phyloP scores from a whole-genome alignment of 169 alveolate species.

The Plasmodium cynomolgi region DNA sequence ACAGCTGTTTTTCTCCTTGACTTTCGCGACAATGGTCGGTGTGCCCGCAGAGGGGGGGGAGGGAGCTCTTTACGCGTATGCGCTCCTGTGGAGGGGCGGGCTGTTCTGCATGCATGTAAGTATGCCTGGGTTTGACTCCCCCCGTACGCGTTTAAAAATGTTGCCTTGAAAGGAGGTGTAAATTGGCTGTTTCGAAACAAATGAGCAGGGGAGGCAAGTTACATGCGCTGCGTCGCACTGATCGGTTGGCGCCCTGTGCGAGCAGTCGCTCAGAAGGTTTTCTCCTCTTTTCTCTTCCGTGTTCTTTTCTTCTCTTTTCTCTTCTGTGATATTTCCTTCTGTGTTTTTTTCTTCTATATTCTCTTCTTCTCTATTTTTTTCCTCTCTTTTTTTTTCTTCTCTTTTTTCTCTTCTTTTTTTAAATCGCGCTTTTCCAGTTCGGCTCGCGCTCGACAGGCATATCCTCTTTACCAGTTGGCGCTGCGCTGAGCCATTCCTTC shows the following conservation, averaged over 20 bases:
- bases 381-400: background rate
- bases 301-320: background rate
- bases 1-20: background rate
- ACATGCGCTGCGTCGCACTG: background rate
- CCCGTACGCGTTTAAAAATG: background rate
- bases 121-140: background rate
- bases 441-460: background rate
- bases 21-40: background rate
- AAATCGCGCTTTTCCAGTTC: background rate
- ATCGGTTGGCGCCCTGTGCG: background rate
- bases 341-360: no score
- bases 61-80: background rate
- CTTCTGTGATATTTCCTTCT: no score
- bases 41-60: background rate
- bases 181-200: background rate
- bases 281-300: background rate
- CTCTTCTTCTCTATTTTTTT: background rate
- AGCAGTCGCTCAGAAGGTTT: background rate
- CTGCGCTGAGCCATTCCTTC: background rate
- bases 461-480: background rate
- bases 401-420: background rate
- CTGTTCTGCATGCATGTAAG: background rate
- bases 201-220: background rate
- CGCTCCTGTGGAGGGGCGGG: background rate
- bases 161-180: background rate